A percentile compares a stretch with the other conserved stretches of the same genome.
These are phyloP conservation scores for Peniophora sp. DNA, from an alignment of 1,284 basidiomycete species.

Conservation along the genomic window DNA sequence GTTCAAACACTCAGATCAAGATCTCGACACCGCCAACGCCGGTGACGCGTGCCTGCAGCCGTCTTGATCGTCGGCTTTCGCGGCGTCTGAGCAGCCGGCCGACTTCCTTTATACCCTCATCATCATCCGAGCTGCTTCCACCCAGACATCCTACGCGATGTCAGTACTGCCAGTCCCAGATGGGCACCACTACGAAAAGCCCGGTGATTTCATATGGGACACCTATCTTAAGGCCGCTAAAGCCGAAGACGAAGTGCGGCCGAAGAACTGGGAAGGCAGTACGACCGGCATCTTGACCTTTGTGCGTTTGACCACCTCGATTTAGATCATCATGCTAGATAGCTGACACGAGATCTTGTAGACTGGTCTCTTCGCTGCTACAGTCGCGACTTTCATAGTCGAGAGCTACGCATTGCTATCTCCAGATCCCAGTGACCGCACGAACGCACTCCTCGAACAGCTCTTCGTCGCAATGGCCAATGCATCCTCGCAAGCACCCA, in stretches of 20 bases:
- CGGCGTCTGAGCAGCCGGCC: no score
- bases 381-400: slow-evolving; percentile 18
- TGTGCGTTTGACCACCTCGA: slow-evolving; percentile 1
- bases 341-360: slow-evolving; percentile 1
- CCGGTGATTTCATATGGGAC: slow-evolving; percentile 3
- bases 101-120: no score
- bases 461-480: slow-evolving; percentile 5
- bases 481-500: background rate
- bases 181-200: no score
- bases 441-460: slow-evolving; percentile 12
- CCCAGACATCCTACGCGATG: no score
- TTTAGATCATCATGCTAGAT: no score
- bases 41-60: no score
- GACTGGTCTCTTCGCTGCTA: slow-evolving; percentile 21
- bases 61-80: no score
- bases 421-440: slow-evolving; percentile 9
- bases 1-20: no score
- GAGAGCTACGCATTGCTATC: slow-evolving; percentile 15
- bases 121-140: no score
- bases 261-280: slow-evolving; percentile 7
- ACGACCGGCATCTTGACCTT: slow-evolving; percentile 11
- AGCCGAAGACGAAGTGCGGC: slow-evolving; percentile 6
- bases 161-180: no score
- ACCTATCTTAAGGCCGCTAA: background rate
- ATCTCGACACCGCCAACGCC: no score